Percentiles rank a stretch among this genome's conserved stretches.
These are phyloP conservation scores for Quercus glauca DNA, from an alignment of 306 rosid species.

Conservation along the genomic window DNA sequence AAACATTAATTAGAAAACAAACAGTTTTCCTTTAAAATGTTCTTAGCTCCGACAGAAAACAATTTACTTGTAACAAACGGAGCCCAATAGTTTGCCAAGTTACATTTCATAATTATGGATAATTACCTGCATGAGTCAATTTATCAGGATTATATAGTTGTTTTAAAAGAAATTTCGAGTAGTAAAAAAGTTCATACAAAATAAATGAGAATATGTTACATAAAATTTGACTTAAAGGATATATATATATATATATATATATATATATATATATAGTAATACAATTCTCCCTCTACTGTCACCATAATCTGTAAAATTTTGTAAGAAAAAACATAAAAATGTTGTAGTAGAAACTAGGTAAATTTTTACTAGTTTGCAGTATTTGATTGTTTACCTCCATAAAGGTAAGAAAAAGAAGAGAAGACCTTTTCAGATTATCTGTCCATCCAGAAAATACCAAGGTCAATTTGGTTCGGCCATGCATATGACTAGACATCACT, in stretches of 20 bases:
- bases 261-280: no score
- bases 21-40: no score
- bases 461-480: constrained; percentile 26
- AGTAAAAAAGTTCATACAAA: no score
- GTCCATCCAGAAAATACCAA: not conserved
- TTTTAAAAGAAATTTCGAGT: not conserved
- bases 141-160: not conserved
- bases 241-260: no score
- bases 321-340: not conserved
- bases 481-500: constrained; percentile 15
- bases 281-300: not conserved
- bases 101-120: not conserved
- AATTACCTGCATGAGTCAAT: not conserved
- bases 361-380: not conserved
- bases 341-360: not conserved
- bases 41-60: no score
- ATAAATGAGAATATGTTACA: no score
- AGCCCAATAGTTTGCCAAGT: not conserved
- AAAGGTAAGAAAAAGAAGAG: not conserved
- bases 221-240: no score
- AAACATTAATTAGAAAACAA: no score
- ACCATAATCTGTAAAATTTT: no score
- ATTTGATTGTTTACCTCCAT: not conserved
- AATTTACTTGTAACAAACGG: no score
- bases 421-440: not conserved